Evolutionary conservation across 768 basidiomycete genomes (phyloP).

Genomic region (Podaxis rugospora): DNA sequence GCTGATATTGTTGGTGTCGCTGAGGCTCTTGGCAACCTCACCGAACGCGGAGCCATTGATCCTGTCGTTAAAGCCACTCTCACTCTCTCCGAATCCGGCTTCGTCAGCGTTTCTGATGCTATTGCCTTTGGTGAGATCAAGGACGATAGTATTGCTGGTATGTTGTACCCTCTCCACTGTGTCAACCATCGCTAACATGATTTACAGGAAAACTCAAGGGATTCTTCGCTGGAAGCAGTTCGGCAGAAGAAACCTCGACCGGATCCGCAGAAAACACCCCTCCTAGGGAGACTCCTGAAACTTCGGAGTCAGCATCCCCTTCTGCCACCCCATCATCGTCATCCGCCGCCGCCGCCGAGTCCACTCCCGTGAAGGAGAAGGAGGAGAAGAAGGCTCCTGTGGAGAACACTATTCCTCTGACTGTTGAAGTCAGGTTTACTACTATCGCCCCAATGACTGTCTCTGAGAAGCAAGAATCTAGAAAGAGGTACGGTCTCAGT

Average conservation of each 20-base stretch:
- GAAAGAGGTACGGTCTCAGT: constrained; percentile 53
- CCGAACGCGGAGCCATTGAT: constrained; percentile 73
- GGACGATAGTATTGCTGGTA: constrained; percentile 73
- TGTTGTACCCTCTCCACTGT: constrained; percentile 14
- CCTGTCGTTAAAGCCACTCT: constrained; percentile 86
- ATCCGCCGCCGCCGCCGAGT: constrained; percentile 26
- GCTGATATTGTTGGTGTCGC: constrained; percentile 68
- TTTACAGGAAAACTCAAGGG: constrained; percentile 77
- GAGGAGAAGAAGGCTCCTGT: constrained; percentile 33
- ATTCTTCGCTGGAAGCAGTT: constrained; percentile 65
- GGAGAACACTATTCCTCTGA: constrained; percentile 65
- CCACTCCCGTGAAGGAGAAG: constrained; percentile 33
- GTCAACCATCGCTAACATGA: background rate
- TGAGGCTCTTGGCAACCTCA: constrained; percentile 79
- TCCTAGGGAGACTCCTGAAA: constrained; percentile 30
- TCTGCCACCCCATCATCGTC: constrained; percentile 28
- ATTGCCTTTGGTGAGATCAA: constrained; percentile 78
- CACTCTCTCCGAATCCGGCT: constrained; percentile 80
- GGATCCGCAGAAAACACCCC: constrained; percentile 39
- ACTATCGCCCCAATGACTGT: constrained; percentile 73
- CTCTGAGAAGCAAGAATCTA: constrained; percentile 69
- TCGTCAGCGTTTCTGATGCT: constrained; percentile 77
- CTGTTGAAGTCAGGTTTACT: constrained; percentile 57
- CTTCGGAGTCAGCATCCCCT: constrained; percentile 23
- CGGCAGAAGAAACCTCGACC: constrained; percentile 33